Conservation (phyloP, 129 eudicot species). For the Lactuca saligna region DNA sequence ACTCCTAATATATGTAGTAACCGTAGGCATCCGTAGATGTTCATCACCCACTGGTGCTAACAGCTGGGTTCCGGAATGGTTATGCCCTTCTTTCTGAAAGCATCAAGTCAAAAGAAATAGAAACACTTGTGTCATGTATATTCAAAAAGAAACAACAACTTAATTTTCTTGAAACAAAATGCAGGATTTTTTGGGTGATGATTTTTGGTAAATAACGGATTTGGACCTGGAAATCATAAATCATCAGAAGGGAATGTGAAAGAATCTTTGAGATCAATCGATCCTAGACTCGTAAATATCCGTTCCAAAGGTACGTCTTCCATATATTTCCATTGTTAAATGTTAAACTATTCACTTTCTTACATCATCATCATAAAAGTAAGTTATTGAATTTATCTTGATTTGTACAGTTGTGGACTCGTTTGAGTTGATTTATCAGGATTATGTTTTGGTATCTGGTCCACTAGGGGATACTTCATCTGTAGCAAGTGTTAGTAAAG, state of each 20-base stretch:
- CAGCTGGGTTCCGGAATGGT: too few species aligned
- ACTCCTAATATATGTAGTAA: too few species aligned
- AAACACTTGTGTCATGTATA: background rate
- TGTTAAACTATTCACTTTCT: too few species aligned
- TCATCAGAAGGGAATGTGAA: conserved; percentile 58
- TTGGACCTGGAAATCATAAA: conserved; percentile 40
- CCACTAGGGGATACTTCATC: conserved; percentile 65
- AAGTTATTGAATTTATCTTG: background rate
- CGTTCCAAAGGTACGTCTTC: conserved; percentile 55
- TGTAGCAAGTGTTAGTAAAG: conserved; percentile 50
- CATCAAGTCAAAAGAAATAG: too few species aligned
- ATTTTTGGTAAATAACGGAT: conserved; percentile 18
- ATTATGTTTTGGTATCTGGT: conserved; percentile 84
- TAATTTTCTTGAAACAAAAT: too few species aligned
- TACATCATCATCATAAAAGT: background rate
- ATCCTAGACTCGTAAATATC: conserved; percentile 37
- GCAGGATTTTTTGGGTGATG: too few species aligned
- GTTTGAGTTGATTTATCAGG: conserved; percentile 73
- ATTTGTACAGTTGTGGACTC: conserved; percentile 53
- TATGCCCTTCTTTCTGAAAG: too few species aligned
- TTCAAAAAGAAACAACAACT: too few species aligned
- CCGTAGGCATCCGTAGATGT: too few species aligned
- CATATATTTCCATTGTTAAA: background rate
- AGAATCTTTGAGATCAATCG: conserved; percentile 43
- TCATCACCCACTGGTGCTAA: too few species aligned